phyloP scores from a whole-genome alignment of 306 rosid species.

The Ceratonia siliqua region DNA sequence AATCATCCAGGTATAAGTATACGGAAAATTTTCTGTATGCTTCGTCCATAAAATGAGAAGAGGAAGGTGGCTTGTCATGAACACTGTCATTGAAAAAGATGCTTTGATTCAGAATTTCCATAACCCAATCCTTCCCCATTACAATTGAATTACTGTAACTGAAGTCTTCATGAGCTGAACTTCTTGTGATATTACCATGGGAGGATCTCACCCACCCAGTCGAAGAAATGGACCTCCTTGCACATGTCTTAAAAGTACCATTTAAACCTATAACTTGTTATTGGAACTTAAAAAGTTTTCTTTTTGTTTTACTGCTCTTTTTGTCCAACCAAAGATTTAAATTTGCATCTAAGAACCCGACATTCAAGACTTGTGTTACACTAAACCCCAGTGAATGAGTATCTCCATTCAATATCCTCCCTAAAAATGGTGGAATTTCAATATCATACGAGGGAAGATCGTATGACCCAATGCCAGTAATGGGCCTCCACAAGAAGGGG shows the following conservation, averaged over 20 bases:
- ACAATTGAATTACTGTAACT: slow-evolving; percentile 52
- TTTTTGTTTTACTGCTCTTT: slow-evolving; percentile 51
- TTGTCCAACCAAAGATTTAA: slow-evolving; percentile 87
- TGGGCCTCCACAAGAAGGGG: slow-evolving; percentile 91
- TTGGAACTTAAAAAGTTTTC: slow-evolving; percentile 47
- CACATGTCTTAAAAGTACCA: slow-evolving; percentile 62
- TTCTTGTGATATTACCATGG: slow-evolving; percentile 66
- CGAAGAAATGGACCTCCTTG: slow-evolving; percentile 50
- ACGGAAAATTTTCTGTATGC: slow-evolving; percentile 52
- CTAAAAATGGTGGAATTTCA: slow-evolving; percentile 77
- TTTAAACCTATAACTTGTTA: slow-evolving; percentile 57
- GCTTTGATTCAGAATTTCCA: slow-evolving; percentile 58
- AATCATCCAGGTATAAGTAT: slow-evolving; percentile 39
- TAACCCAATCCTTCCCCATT: slow-evolving; percentile 50
- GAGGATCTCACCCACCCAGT: slow-evolving; percentile 81
- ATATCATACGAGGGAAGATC: slow-evolving; percentile 87
- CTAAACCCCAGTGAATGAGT: slow-evolving; percentile 60
- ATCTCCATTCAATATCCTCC: slow-evolving; percentile 68
- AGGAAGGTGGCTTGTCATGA: slow-evolving; percentile 37
- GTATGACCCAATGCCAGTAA: slow-evolving; percentile 79
- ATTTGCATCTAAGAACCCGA: slow-evolving; percentile 86
- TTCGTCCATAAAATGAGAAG: slow-evolving; percentile 33
- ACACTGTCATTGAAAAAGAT: slow-evolving; percentile 52
- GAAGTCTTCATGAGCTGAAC: slow-evolving; percentile 54
- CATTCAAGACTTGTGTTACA: slow-evolving; percentile 81